These are phyloP conservation scores for Cladosporium sp. DNA, from an alignment of 2,329 filamentous ascomycete species.

Conservation along the genomic window DNA sequence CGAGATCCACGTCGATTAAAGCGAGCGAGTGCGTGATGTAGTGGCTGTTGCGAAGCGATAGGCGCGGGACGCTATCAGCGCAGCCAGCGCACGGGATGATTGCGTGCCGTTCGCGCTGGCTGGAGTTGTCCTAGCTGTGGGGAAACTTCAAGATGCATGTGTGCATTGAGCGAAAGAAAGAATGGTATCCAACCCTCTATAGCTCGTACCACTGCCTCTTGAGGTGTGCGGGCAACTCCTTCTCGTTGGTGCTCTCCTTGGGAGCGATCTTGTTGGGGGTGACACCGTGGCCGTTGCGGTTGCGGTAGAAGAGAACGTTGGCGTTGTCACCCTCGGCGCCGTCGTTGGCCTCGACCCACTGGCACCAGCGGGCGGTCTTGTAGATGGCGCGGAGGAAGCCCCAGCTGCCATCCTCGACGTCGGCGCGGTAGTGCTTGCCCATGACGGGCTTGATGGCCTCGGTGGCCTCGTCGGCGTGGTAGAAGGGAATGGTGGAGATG, in stretches of 20 bases:
- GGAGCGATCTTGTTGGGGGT: conserved; percentile 45
- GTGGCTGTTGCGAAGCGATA: not conserved
- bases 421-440: conserved; percentile 90
- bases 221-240: conserved; percentile 9
- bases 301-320: conserved; percentile 91
- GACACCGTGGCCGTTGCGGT: conserved; percentile 82
- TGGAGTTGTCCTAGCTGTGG: not conserved
- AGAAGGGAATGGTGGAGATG: conserved; percentile 93
- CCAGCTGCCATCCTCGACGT: conserved; percentile 71
- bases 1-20: not conserved
- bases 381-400: conserved; percentile 87
- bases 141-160: not conserved
- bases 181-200: not conserved
- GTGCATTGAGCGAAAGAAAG: not conserved
- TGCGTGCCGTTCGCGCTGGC: not conserved
- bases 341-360: conserved; percentile 94
- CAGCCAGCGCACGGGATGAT: not conserved
- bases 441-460: conserved; percentile 94
- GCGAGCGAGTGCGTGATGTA: conserved; percentile 1
- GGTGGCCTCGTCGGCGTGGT: conserved; percentile 90
- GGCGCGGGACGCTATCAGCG: not conserved
- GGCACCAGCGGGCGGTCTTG: conserved; percentile 80
- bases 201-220: conserved; percentile 15
- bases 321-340: conserved; percentile 78
- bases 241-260: not conserved